Percentiles rank a stretch among this genome's conserved stretches.
Evolutionary conservation across 1,139 yeast species (phyloP).

Genomic region (Geotrichum restrictum): DNA sequence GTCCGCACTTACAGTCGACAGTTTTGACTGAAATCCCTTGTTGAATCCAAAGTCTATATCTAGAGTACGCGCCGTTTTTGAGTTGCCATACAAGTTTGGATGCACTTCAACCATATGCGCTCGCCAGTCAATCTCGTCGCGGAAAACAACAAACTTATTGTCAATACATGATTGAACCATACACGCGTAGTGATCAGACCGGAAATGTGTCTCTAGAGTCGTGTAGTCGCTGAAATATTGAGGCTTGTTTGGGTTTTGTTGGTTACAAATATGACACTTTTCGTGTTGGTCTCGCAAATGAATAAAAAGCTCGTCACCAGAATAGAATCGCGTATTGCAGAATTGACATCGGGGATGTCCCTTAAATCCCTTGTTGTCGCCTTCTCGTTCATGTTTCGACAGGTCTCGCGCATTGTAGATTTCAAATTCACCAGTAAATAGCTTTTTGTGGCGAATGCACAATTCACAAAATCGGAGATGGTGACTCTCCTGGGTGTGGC

Average conservation of each 20-base stretch:
- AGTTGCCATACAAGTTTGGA: conserved; percentile 47
- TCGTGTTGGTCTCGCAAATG: conserved; percentile 87
- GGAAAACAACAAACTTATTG: conserved; percentile 84
- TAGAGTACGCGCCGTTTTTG: conserved; percentile 31
- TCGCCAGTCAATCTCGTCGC: conserved; percentile 77
- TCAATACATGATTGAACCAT: conserved; percentile 79
- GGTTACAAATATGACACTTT: conserved; percentile 83
- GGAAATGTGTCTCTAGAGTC: conserved; percentile 69
- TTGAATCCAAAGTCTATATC: conserved; percentile 31
- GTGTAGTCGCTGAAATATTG: conserved; percentile 79
- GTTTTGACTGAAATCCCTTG: conserved; percentile 58
- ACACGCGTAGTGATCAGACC: conserved; percentile 70
- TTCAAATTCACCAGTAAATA: conserved; percentile 58
- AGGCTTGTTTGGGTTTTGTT: conserved; percentile 54
- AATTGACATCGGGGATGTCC: conserved; percentile 92
- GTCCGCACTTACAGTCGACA: conserved; percentile 47
- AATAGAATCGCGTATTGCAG: conserved; percentile 74
- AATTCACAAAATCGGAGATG: conserved; percentile 63
- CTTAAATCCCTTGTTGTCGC: conserved; percentile 65
- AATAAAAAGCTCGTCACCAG: conserved; percentile 77
- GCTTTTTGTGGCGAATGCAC: conserved; percentile 71
- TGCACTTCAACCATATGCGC: conserved; percentile 88
- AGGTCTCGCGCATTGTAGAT: conserved; percentile 61
- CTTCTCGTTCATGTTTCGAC: conserved; percentile 64
- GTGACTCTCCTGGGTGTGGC: conserved; percentile 64